These are phyloP conservation scores for Talaromyces sp. DNA, from an alignment of 2,329 filamentous ascomycete species.

Conservation along the genomic window DNA sequence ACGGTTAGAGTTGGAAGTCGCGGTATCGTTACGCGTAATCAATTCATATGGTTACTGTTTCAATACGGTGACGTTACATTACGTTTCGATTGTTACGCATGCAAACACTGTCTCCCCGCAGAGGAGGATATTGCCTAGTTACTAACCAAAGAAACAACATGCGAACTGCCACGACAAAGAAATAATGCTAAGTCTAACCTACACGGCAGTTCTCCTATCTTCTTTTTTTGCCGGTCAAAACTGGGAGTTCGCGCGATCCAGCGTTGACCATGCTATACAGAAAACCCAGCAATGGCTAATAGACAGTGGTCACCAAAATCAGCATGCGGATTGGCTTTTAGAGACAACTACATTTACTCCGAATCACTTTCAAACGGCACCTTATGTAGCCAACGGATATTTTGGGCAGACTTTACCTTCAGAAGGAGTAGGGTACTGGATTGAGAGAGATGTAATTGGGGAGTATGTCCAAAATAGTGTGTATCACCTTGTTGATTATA, in stretches of 20 bases:
- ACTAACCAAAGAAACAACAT: neutral
- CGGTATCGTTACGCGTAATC: neutral
- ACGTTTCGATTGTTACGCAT: neutral
- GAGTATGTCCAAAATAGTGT: slow-evolving; percentile 6
- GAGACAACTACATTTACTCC: slow-evolving; percentile 7
- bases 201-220: neutral
- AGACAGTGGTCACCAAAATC: neutral
- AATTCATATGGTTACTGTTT: neutral
- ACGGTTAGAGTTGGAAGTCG: neutral
- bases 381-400: slow-evolving; percentile 10
- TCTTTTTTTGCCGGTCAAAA: neutral
- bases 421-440: slow-evolving; percentile 10
- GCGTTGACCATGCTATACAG: neutral
- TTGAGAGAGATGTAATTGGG: slow-evolving; percentile 5
- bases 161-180: neutral
- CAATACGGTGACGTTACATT: neutral
- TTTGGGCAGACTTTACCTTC: slow-evolving; percentile 9
- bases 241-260: neutral
- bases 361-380: slow-evolving; percentile 9
- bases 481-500: neutral
- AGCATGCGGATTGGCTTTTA: neutral
- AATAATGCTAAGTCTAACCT: neutral
- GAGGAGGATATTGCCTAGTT: neutral
- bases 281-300: neutral
- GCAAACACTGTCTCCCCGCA: neutral